These are phyloP conservation scores for Paraglomus occultum DNA, from an alignment of 192 early-diverging fungal species.

Conservation along the genomic window DNA sequence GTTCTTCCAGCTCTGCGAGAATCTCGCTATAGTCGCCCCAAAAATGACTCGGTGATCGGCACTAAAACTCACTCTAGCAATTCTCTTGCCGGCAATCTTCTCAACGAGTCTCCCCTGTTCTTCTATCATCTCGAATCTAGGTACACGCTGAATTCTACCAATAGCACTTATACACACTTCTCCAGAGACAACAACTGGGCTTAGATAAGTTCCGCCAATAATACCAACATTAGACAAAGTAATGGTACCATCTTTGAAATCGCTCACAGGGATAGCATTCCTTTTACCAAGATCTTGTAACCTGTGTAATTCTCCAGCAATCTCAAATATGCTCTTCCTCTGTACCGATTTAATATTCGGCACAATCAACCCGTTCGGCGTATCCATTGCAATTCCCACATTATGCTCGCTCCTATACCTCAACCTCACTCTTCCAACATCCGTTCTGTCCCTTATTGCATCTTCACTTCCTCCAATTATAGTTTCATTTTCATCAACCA, in stretches of 20 bases:
- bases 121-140: slow-evolving; percentile 70
- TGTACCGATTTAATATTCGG: slow-evolving; percentile 95
- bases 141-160: slow-evolving; percentile 79
- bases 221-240: slow-evolving; percentile 94
- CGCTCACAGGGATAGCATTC: slow-evolving; percentile 59
- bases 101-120: slow-evolving; percentile 52
- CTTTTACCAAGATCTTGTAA: slow-evolving; percentile 64
- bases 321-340: slow-evolving; percentile 80
- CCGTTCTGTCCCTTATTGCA: slow-evolving; percentile 31
- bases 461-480: neutral
- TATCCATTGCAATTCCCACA: slow-evolving; percentile 97
- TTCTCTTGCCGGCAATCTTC: slow-evolving; percentile 68
- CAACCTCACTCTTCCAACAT: slow-evolving; percentile 54
- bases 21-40: slow-evolving; percentile 93
- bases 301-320: slow-evolving; percentile 79
- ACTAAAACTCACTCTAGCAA: slow-evolving; percentile 83
- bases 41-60: slow-evolving; percentile 97
- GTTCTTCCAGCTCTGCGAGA: slow-evolving; percentile 80
- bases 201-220: slow-evolving; percentile 87
- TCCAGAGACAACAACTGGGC: slow-evolving; percentile 83
- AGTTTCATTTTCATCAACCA: no score
- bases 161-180: slow-evolving; percentile 91
- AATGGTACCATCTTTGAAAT: slow-evolving; percentile 83
- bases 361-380: slow-evolving; percentile 88
- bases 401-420: slow-evolving; percentile 81